Evolutionary conservation across 306 rosid species (phyloP), one percentile per base, ranked within the genome.

Genomic region (Medicago ruthenica): DNA sequence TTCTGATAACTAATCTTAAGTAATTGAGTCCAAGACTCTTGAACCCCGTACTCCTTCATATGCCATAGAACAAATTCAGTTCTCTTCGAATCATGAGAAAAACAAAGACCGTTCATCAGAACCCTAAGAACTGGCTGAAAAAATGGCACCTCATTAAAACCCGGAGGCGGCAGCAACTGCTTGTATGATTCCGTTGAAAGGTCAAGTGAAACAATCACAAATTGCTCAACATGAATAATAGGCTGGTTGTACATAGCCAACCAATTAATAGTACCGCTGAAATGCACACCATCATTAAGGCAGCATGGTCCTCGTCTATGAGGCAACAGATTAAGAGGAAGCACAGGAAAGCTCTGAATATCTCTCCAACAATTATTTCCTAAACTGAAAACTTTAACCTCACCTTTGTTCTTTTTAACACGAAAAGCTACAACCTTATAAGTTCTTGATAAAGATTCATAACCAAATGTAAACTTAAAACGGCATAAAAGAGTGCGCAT

Each of bases 11-110:
- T 62, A 2, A 62, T 31, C 11, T 36, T 62, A 15, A 34, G 2
- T n/a, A 62, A 34, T 62, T 34, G 68, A 62, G 8, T 7, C 68
- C 68, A 62, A 34, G 68, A 62, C 7, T 34, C 68, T 34, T n/a
- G 45, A 62, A 34, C 45, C 2, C 68, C 45, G 8, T 31, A 62
- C 37, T 34, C 14, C 68, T 62, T 62, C 68, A 62, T 62, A 12
- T 34, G 13, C 68, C 68, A 62, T 15, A 62, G 7, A 15, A 62
- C 7, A 34, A 62, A 62, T 27, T 62, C 45, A 11, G 68, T 62
- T 34, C 4, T 5, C 22, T 62, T 34, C 7, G 4, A 34, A 37
- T 34, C 45, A 62, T 36, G 22, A 7, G 45, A 34, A 62, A 62
- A 62, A 16, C 68, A 62, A 7, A 62, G 44, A 13, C 21, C 36